Conservation (phyloP, 129 eudicot genomes). For the Pseudognaphalium luteoalbum region DNA sequence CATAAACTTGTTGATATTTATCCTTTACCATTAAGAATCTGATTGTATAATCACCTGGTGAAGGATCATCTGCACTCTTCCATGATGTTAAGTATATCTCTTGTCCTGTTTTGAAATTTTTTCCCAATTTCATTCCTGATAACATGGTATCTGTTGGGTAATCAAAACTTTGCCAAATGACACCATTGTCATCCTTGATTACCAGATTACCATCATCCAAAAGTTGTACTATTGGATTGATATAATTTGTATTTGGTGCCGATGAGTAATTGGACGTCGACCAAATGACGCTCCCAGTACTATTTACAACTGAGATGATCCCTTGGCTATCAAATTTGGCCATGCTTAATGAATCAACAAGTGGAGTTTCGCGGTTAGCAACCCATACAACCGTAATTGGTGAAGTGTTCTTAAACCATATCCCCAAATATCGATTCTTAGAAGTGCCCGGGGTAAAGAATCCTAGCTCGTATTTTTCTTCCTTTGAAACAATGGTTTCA, state of each 20-base stretch:
- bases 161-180: conserved; percentile 30
- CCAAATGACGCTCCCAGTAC: conserved; percentile 15
- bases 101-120: conserved; percentile 5
- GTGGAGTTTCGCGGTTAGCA: conserved; percentile 25
- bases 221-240: conserved; percentile 19
- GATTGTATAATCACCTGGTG: conserved; percentile 21
- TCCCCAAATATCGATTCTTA: conserved; percentile 18
- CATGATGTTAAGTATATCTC: conserved; percentile 27
- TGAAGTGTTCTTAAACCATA: conserved; percentile 27
- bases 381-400: conserved; percentile 21
- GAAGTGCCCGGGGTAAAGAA: conserved; percentile 29
- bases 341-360: background rate
- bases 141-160: conserved; percentile 4
- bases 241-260: background rate
- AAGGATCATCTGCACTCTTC: conserved; percentile 31
- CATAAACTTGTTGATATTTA: conserved; percentile 15
- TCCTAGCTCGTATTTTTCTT: conserved; percentile 16
- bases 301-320: conserved; percentile 13
- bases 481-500: conserved; percentile 13
- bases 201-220: conserved; percentile 36
- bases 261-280: conserved; percentile 12
- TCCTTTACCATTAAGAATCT: conserved; percentile 14
- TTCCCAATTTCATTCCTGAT: conserved; percentile 37
- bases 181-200: conserved; percentile 2
- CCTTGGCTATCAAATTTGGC: conserved; percentile 20